Base-by-base conservation (phyloP, 495 filamentous ascomycete genomes). In the Filosporella fistucella region DNA sequence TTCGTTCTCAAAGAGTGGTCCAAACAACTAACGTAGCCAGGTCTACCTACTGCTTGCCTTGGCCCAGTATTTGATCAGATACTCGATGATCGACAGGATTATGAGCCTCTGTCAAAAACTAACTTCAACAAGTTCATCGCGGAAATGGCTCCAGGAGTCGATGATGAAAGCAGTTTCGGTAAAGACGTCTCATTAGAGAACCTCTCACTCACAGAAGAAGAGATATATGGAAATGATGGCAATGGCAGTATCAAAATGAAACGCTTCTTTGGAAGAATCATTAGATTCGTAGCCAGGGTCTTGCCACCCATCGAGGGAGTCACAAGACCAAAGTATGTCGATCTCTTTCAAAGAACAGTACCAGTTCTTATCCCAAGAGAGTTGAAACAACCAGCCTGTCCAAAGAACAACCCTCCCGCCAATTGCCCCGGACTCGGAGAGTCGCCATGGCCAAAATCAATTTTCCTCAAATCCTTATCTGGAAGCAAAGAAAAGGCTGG, bases 41-140 rank as follows among this genome's bases (percentile, higher is more conserved):
- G 42, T 25, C 48, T 52, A 8, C 53, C 53, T 9, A 56, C 53
- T 33, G 53, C 53, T 40, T 56, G 53, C 42, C 24, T 47, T n/a
- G 53, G 53, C 12, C 29, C 29, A 21, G 8, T 25, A 13, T 56
- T 56, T 18, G 53, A 56, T 38, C 21, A 32, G 9, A 48, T 52
- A 11, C 48, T 56, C 8, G 53, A 56, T 33, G 28, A 38, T 10
- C n/a, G 43, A 8, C 47, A 42, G 22, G 53, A 48, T 17, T 45
- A 33, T 13, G 36, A 41, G 24, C 18, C 33, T 20, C 33, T 40
- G 8, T 35, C 29, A 16, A 39, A 25, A 3, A 18, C 29, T 10
- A 45, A 48, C 18, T 39, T 37, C 21, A 42, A 41, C 30, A 26
- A 24, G 16, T 43, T 28, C 24, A 21, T 43, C 14, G 40, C 22